These are phyloP conservation scores for Vitis vinifera DNA, from an alignment of 164 flowering plant species.

Conservation along the genomic window DNA sequence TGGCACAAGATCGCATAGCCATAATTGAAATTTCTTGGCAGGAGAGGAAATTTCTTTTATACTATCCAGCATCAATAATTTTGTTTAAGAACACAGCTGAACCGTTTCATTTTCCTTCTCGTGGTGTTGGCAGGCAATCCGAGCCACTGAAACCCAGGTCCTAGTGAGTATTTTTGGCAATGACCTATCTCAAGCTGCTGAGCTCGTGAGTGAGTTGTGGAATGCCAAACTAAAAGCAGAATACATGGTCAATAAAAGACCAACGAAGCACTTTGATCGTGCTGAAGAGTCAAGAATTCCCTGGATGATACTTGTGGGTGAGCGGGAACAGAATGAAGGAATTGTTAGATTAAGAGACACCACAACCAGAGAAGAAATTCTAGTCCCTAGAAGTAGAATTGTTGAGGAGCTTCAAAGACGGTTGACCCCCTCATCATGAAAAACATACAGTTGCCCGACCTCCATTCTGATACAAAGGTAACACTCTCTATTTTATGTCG, in stretches of 20 bases:
- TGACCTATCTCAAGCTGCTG: constrained; percentile 61
- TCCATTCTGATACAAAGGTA: too few relatives aligned
- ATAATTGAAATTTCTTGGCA: neutral
- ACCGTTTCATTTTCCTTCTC: neutral
- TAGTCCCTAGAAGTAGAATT: constrained; percentile 40
- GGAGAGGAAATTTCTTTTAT: too few relatives aligned
- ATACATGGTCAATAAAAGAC: constrained; percentile 44
- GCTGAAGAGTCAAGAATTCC: constrained; percentile 68
- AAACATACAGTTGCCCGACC: too few relatives aligned
- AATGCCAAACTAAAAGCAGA: constrained; percentile 64
- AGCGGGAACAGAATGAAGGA: constrained; percentile 56
- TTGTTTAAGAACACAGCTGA: neutral
- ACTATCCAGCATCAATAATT: neutral
- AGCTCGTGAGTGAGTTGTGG: constrained; percentile 69
- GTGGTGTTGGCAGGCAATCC: constrained; percentile 39
- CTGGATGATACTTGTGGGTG: constrained; percentile 76
- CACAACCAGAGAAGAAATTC: constrained; percentile 39
- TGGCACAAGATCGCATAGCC: neutral
- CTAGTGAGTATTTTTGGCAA: constrained; percentile 68
- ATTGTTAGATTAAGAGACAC: constrained; percentile 61
- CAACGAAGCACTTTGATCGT: constrained; percentile 65
- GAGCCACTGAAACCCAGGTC: constrained; percentile 85
- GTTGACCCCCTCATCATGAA: constrained; percentile 19
- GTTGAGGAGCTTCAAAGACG: constrained; percentile 57
- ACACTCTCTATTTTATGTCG: too few relatives aligned